These are phyloP conservation scores for Termitomyces sp. DNA, from an alignment of 768 basidiomycete species.

Conservation along the genomic window DNA sequence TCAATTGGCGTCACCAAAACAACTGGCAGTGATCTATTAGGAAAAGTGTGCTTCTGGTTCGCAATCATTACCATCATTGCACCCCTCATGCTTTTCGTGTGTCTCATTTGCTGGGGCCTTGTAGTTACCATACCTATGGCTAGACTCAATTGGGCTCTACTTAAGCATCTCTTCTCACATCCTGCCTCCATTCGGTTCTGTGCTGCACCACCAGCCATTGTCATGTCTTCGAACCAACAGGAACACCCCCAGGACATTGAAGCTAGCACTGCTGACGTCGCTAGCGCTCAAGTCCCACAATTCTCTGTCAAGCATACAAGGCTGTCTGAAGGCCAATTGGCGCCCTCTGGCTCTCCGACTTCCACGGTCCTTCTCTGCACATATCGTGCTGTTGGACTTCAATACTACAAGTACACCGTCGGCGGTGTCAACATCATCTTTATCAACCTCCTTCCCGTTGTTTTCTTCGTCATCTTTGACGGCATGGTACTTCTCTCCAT, in stretches of 20 bases:
- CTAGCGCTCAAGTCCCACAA: constrained; percentile 28
- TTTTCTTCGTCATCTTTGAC: constrained; percentile 96
- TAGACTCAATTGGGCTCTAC: constrained; percentile 91
- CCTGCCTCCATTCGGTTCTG: constrained; percentile 91
- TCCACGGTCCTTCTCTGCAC: constrained; percentile 93
- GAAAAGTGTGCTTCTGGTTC: constrained; percentile 80
- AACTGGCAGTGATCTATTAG: constrained; percentile 49
- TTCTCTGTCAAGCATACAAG: constrained; percentile 70
- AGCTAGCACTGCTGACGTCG: constrained; percentile 17
- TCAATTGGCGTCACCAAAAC: constrained; percentile 27
- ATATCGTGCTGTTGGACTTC: constrained; percentile 82
- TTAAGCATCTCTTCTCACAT: constrained; percentile 72
- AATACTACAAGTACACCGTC: constrained; percentile 99
- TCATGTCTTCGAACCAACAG: constrained; percentile 34
- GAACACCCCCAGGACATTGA: constrained; percentile 23
- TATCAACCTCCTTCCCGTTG: constrained; percentile 88
- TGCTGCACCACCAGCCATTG: constrained; percentile 72
- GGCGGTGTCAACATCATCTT: constrained; percentile 99
- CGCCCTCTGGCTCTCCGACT: constrained; percentile 75
- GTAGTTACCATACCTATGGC: constrained; percentile 98
- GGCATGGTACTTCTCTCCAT: constrained; percentile 75
- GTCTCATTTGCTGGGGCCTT: constrained; percentile 90
- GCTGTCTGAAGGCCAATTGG: constrained; percentile 81
- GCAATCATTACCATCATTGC: constrained; percentile 73
- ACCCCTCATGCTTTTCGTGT: constrained; percentile 84